Base-by-base conservation (phyloP, 2,329 filamentous ascomycete genomes). In the Trichoderma afroharzianum region DNA sequence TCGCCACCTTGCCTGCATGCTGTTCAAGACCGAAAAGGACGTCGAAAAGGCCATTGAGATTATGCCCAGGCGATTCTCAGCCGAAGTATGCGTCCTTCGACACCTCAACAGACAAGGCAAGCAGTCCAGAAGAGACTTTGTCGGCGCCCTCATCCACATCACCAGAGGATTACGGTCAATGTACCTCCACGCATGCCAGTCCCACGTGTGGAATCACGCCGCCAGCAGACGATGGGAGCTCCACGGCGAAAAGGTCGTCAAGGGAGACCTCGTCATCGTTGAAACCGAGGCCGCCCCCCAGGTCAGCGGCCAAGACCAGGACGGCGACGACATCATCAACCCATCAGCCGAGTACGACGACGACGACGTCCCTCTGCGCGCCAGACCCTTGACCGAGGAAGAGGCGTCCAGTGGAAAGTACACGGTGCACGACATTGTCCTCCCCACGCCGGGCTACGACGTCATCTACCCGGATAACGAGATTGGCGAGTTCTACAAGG, bases 101-200 rank as follows among this genome's bases (percentile, higher is more conserved):
- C 93, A 97, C 76, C 88, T 98, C 6, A 86, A 85, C 33, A 83
- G 85, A 71, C 81, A 84, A 69, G 82, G 83, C 57, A 78, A 74
- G 32, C 78, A 81, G 70, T 85, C 86, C 26, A 82, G 82, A 50
- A 87, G 86, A 57, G 95, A 99, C 81, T 96, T 89, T 79, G 87
- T 93, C 72, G 95, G 95, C 28, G 94, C 96, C 1, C 82, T 99
- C 66, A 88, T 92, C 78, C 87, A 88, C 68, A 95, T 99, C 73
- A 92, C 92, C 28, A 88, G 95, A 21, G 93, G 93, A 63, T 85
- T 98, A 76, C 89, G 94, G 57, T 88, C 94, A 72, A 98, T 99
- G 92, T 99, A 98, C 79, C 91, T 97, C 18, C 96, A 99, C 80
- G 95, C 96, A 6, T 98, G 98, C 82, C 96, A 99, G 81, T 97